These are phyloP conservation scores for Emericellopsis cladophorae DNA, from an alignment of 2,329 filamentous ascomycete species.

Conservation along the genomic window DNA sequence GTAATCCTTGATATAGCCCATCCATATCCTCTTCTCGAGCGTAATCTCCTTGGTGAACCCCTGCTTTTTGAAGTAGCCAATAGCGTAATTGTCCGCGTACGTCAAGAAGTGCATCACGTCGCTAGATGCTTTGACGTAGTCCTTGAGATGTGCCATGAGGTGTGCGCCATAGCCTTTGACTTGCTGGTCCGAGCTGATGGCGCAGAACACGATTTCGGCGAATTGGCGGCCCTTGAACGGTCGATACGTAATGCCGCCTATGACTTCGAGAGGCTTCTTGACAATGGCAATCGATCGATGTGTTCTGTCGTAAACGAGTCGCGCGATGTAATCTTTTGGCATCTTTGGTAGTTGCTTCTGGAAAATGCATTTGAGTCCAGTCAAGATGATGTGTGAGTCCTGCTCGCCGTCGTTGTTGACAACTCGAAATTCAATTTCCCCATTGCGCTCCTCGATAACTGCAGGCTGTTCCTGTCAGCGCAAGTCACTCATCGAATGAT, in stretches of 20 bases:
- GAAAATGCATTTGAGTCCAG: slow-evolving; percentile 93
- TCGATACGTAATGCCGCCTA: slow-evolving; percentile 91
- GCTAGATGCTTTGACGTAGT: slow-evolving; percentile 95
- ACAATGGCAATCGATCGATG: slow-evolving; percentile 95
- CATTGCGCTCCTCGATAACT: slow-evolving; percentile 83
- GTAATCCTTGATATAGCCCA: slow-evolving; percentile 99
- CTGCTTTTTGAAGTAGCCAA: slow-evolving; percentile 98
- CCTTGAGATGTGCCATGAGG: slow-evolving; percentile 94
- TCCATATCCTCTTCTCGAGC: slow-evolving; percentile 80
- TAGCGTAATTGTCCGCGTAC: slow-evolving; percentile 97
- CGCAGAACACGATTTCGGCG: slow-evolving; percentile 97
- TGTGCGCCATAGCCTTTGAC: slow-evolving; percentile 98
- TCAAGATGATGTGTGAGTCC: slow-evolving; percentile 87
- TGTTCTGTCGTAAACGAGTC: slow-evolving; percentile 92
- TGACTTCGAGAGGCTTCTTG: slow-evolving; percentile 90
- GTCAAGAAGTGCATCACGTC: slow-evolving; percentile 98
- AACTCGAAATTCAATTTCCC: slow-evolving; percentile 92
- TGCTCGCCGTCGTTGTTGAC: slow-evolving; percentile 90
- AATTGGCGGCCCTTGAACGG: slow-evolving; percentile 88
- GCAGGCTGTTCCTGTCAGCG: slow-evolving; percentile 46
- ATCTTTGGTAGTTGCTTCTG: slow-evolving; percentile 98
- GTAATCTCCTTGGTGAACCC: slow-evolving; percentile 98
- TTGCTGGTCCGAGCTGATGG: slow-evolving; percentile 94
- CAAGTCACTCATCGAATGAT: not conserved
- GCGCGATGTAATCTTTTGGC: slow-evolving; percentile 98